Conservation (phyloP, 306 rosid genomes). For the Vigna radiata region DNA sequence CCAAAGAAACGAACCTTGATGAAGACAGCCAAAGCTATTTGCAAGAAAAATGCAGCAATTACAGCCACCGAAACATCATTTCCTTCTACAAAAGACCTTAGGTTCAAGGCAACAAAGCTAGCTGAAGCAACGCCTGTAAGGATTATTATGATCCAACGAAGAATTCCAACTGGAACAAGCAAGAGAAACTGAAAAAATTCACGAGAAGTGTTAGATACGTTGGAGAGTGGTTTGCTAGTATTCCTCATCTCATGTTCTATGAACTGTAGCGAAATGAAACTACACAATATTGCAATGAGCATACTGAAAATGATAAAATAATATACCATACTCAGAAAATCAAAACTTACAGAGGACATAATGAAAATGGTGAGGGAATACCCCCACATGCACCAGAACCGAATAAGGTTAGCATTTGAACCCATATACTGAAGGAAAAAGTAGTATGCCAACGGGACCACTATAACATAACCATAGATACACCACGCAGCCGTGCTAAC, state of each 20-base stretch:
- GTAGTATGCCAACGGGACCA: slow-evolving; percentile 87
- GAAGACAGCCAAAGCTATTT: slow-evolving; percentile 78
- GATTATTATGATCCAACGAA: slow-evolving; percentile 72
- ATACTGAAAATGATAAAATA: not conserved
- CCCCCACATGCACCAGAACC: slow-evolving; percentile 99
- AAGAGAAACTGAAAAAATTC: slow-evolving; percentile 62
- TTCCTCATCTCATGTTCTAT: not conserved
- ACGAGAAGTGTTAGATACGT: slow-evolving; percentile 25
- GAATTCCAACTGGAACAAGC: slow-evolving; percentile 71
- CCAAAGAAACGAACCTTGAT: slow-evolving; percentile 85
- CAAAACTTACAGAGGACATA: slow-evolving; percentile 77
- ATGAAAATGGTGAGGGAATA: slow-evolving; percentile 90
- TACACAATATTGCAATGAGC: not conserved
- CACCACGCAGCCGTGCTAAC: slow-evolving; percentile 65
- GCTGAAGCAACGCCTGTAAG: slow-evolving; percentile 68
- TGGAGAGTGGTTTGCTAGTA: not conserved
- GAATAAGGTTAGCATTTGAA: slow-evolving; percentile 72
- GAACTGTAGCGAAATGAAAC: not conserved
- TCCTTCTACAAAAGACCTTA: slow-evolving; percentile 55
- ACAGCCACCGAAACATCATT: slow-evolving; percentile 59
- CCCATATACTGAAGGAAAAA: slow-evolving; percentile 88
- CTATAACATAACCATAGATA: slow-evolving; percentile 81
- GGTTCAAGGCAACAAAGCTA: slow-evolving; percentile 68
- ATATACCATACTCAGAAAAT: slow-evolving; percentile 52
- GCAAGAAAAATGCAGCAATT: slow-evolving; percentile 72